Base-by-base conservation (phyloP, 78 protist species). In the Polysphondylium violaceum region DNA sequence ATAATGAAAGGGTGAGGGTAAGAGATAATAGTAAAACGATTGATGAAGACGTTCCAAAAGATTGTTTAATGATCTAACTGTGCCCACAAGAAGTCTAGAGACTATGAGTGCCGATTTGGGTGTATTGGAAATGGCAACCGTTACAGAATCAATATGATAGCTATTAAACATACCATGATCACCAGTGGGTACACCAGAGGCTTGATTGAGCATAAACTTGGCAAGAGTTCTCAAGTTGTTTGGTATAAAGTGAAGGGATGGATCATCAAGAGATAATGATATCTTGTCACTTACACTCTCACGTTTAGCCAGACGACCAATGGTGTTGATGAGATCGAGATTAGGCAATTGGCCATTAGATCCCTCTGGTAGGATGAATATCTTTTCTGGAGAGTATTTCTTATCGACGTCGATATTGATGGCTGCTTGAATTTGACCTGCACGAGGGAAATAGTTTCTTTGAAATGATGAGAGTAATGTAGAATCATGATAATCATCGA, bases 1-100 rank as follows among this genome's bases (percentile, higher is more conserved):
- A 35, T 71, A 95, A 23, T 35, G 74, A 16, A 31, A 38, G 1
- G 95, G 71, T 9, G 78, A 44, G 31, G 92, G 89, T 53, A 94
- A 64, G 19, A 95, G 36, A 44, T 93, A 95, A 65, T 76, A 93
- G 56, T 81, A 95, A 77, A 92, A 95, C 11, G 97, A 95, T 65
- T 95, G 97, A 74, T 95, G 97, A 3, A 95, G 73, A 31, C 60
- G 63, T 50, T 95, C 97, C 33, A 93, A 44, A 5, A 95, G 67
- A 31, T 95, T 95, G 74, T 74, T 93, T 9, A 93, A 31, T 27
- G 85, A 56, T 17, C 95, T 73, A 21, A 95, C 2, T 0, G 93
- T 72, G 8, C 94, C 94, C 40, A 87, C 77, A 23, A 88, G 16
- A 1, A 77, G 27, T 12, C 74, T 77, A 25, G 87, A 23, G 9